A percentile compares a stretch with the other conserved stretches of the same genome.
Conservation (phyloP, 1,284 basidiomycete genomes). For the Fistulinella cinereoalba region DNA sequence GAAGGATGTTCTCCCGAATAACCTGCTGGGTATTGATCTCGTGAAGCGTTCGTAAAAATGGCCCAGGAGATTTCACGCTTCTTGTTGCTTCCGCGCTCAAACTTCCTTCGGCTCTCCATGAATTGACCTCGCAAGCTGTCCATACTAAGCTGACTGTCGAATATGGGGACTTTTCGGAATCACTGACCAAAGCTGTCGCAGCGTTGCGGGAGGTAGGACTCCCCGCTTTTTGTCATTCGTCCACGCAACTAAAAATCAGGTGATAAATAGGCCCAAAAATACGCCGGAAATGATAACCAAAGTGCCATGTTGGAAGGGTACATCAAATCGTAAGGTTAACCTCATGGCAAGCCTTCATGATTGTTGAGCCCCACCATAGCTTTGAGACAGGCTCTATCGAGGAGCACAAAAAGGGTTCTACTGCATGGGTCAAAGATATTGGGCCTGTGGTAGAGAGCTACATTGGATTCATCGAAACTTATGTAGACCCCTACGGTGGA, state of each 20-base stretch:
- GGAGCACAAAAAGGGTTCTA: slow-evolving; percentile 73
- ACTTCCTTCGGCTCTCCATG: slow-evolving; percentile 41
- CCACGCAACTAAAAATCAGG: background rate
- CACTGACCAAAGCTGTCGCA: slow-evolving; percentile 51
- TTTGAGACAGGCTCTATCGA: slow-evolving; percentile 77
- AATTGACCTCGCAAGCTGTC: slow-evolving; percentile 42
- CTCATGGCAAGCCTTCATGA: background rate
- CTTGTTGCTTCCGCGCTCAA: slow-evolving; percentile 66
- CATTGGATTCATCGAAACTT: slow-evolving; percentile 77
- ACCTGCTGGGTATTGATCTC: background rate
- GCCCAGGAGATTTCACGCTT: slow-evolving; percentile 57
- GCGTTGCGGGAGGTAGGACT: slow-evolving; percentile 64
- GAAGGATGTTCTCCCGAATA: background rate
- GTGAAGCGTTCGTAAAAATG: slow-evolving; percentile 64
- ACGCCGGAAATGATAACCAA: slow-evolving; percentile 72
- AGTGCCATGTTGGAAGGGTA: slow-evolving; percentile 73
- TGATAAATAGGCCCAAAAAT: slow-evolving; percentile 59
- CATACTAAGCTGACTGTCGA: slow-evolving; percentile 59
- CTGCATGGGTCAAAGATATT: slow-evolving; percentile 80
- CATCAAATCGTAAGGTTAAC: slow-evolving; percentile 62
- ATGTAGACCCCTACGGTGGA: slow-evolving; percentile 81
- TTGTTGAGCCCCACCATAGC: slow-evolving; percentile 22
- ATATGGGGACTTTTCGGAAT: slow-evolving; percentile 66
- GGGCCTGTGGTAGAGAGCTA: slow-evolving; percentile 87
- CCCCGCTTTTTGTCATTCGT: slow-evolving; percentile 1